Conservation (phyloP, 2,329 filamentous ascomycete genomes). For the Chaetomiaceae sp. region DNA sequence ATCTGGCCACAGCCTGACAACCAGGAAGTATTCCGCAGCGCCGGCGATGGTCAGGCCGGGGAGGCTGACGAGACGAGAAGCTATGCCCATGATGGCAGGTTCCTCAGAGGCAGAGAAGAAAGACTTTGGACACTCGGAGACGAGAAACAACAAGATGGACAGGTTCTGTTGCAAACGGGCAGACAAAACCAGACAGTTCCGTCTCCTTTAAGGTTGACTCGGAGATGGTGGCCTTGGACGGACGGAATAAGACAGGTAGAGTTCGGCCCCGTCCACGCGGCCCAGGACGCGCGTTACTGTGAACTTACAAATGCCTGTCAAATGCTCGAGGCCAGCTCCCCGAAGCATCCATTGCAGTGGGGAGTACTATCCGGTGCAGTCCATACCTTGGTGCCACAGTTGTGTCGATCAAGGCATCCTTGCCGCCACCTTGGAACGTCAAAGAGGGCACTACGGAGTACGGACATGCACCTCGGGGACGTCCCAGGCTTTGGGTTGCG, state of each 20-base stretch:
- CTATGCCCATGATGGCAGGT: background rate
- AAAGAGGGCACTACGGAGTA: too few relatives aligned
- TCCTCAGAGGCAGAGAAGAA: too few relatives aligned
- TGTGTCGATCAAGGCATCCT: background rate
- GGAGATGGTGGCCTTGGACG: background rate
- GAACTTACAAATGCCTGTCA: background rate
- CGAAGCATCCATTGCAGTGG: background rate
- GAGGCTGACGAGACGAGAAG: background rate
- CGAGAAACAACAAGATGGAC: background rate
- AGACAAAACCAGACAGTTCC: background rate
- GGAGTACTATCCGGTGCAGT: background rate
- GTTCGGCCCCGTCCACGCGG: background rate
- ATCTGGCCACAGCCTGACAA: slow-evolving; percentile 1
- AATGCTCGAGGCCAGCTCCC: background rate
- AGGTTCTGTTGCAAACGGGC: background rate
- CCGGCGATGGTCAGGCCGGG: slow-evolving; percentile 5
- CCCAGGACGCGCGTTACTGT: background rate
- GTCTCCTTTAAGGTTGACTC: background rate
- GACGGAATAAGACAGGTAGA: background rate
- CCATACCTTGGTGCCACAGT: background rate
- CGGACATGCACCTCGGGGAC: background rate
- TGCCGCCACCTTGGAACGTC: too few relatives aligned
- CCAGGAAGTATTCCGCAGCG: background rate
- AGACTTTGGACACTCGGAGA: too few relatives aligned
- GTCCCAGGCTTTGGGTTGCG: background rate